phyloP scores from a whole-genome alignment of 2,329 filamentous ascomycete genomes.

The Iodosphaeria phyllophila region DNA sequence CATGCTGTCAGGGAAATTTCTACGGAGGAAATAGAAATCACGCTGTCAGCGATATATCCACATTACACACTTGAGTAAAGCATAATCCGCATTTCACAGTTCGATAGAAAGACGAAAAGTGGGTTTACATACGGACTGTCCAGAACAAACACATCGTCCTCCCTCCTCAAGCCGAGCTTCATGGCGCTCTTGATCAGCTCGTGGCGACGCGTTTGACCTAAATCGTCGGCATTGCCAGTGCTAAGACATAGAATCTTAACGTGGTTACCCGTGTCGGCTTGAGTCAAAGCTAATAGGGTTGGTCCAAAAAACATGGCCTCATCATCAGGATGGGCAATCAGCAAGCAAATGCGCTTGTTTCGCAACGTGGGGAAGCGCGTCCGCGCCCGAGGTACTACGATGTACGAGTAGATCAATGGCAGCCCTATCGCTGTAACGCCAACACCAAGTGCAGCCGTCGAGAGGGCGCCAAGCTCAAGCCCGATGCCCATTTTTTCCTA shows the following conservation, averaged over 20 bases:
- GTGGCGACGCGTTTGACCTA: slow-evolving; percentile 65
- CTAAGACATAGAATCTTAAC: slow-evolving; percentile 88
- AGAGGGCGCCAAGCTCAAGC: slow-evolving; percentile 10
- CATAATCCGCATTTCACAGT: too few relatives aligned
- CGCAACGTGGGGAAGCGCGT: slow-evolving; percentile 44
- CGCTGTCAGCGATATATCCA: too few relatives aligned
- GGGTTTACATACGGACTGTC: slow-evolving; percentile 42
- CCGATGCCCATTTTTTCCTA: too few relatives aligned
- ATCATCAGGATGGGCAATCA: slow-evolving; percentile 95
- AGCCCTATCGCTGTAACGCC: slow-evolving; percentile 19
- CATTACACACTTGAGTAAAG: too few relatives aligned
- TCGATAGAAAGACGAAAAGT: not conserved
- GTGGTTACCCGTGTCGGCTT: slow-evolving; percentile 66
- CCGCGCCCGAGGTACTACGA: slow-evolving; percentile 25
- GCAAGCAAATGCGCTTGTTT: slow-evolving; percentile 73
- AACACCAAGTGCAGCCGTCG: slow-evolving; percentile 13
- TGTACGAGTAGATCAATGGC: slow-evolving; percentile 33
- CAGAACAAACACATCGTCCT: slow-evolving; percentile 71
- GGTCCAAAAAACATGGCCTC: slow-evolving; percentile 99
- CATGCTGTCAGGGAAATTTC: slow-evolving; percentile 81
- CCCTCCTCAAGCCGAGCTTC: slow-evolving; percentile 51
- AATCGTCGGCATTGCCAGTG: slow-evolving; percentile 71
- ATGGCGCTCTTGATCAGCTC: slow-evolving; percentile 71
- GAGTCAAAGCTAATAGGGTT: slow-evolving; percentile 66
- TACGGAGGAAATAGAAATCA: slow-evolving; percentile 8